Percentiles rank a stretch among this genome's conserved stretches.
Conservation (phyloP, 345 rosid genomes). For the Sonneratia alba region DNA sequence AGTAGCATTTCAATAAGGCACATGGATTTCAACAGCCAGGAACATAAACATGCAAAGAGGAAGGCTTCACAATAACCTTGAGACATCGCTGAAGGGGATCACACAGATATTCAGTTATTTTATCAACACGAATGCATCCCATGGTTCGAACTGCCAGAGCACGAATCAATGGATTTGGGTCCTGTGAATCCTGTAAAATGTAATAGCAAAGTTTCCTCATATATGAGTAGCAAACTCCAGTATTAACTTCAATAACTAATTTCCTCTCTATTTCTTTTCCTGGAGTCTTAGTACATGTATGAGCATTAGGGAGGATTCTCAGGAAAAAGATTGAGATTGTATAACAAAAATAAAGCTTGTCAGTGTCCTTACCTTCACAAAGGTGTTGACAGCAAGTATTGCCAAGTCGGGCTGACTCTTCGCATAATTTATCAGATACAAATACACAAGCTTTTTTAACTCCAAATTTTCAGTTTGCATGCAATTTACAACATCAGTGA, state of each 20-base stretch:
- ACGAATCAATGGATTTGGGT: constrained; percentile 96
- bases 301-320: too few relatives aligned
- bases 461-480: constrained; percentile 99
- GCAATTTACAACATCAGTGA: constrained; percentile 97
- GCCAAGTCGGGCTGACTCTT: constrained; percentile 99
- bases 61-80: constrained; percentile 46
- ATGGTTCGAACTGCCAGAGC: constrained; percentile 98
- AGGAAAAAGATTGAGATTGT: too few relatives aligned
- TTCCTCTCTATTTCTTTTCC: not conserved
- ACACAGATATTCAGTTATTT: constrained; percentile 96
- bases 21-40: not conserved
- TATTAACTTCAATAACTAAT: not conserved
- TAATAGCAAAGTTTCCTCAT: not conserved
- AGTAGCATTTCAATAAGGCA: not conserved
- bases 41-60: not conserved
- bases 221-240: not conserved
- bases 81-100: constrained; percentile 99
- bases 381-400: constrained; percentile 94
- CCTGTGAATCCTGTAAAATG: constrained; percentile 88
- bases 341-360: not conserved
- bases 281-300: not conserved
- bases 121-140: constrained; percentile 99
- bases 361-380: constrained; percentile 64
- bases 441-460: constrained; percentile 94
- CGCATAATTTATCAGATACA: constrained; percentile 94